Conservation (phyloP, 163 green algal species). For the Volvox carteri region DNA sequence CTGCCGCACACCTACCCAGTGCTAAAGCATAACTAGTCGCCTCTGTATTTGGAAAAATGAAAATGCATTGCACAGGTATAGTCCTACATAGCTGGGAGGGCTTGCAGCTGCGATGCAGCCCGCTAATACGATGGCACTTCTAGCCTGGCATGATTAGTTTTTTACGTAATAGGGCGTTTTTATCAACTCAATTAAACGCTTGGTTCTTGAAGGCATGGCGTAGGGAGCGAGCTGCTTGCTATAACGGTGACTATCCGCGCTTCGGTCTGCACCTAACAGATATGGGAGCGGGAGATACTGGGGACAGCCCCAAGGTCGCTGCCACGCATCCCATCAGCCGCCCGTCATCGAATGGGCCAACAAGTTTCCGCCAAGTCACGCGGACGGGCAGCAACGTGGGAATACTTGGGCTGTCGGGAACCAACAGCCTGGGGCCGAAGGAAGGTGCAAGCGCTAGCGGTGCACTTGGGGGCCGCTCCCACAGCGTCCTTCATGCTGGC, state of each 20-base stretch:
- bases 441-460: neutral
- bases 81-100: too few species aligned
- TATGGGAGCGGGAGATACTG: neutral
- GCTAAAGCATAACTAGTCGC: neutral
- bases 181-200: too few species aligned
- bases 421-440: neutral
- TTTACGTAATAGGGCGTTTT: too few species aligned
- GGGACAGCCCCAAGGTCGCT: neutral
- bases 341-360: neutral
- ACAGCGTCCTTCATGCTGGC: constrained; percentile 18
- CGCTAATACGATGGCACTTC: too few species aligned
- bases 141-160: too few species aligned
- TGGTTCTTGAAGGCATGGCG: neutral
- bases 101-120: too few species aligned
- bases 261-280: neutral
- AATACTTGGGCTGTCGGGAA: neutral
- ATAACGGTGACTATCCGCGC: neutral
- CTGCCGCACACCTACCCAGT: neutral
- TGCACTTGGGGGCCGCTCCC: neutral
- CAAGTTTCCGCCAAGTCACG: constrained; percentile 12
- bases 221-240: neutral
- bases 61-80: too few species aligned
- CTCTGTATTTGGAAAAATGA: neutral
- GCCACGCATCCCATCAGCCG: neutral
- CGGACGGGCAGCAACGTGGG: constrained; percentile 28